Base-by-base conservation (phyloP, 768 basidiomycete species). In the Rhodotorula paludigena region DNA sequence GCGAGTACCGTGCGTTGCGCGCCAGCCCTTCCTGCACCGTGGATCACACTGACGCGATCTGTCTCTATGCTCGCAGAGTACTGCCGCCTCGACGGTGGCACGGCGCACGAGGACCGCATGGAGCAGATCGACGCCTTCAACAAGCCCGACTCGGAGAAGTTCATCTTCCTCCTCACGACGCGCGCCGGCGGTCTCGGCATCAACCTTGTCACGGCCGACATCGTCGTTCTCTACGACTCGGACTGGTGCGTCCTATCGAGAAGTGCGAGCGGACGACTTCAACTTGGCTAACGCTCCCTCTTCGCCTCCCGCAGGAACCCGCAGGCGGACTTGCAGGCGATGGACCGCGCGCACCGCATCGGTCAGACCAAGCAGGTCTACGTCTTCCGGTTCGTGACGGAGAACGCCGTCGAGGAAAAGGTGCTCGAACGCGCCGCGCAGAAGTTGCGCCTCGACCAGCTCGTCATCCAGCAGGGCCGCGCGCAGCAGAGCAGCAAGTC, bases 321-420 rank as follows among this genome's bases (percentile, higher is more conserved):
- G 3, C 96, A 99, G 80, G 96, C 94, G 4, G 96, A 99, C 81
- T 79, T 99, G 53, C 96, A 99, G 77, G 96, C 96, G 9, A 97
- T 96, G 69, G 72, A 71, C 49, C 72, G 68, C 57, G 93, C 93
- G 0, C 92, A 94, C 80, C 89, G 92, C 63, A 94, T 94, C 68
- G 92, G 92, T 6, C 92, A 97, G 80, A 94, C 90, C 52, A 97
- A 94, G 80, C 92, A 97, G 78, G 93, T 96, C 28, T 93, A 92
- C 74, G 93, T 96, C 9, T 98, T 90, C 82, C 82, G 93, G n/a
- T 94, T 96, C 78, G 88, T 96, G 74, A 94, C 93, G 0, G 90
- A 94, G 74, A 89, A 89, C 54, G 92, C 90, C 63, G 93, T 96
- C 12, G 93, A 96, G 78, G 92, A 96, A 79, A 85, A 92, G 42